Evolutionary conservation across 345 rosid species (phyloP).

Genomic region (Citrus maxima): DNA sequence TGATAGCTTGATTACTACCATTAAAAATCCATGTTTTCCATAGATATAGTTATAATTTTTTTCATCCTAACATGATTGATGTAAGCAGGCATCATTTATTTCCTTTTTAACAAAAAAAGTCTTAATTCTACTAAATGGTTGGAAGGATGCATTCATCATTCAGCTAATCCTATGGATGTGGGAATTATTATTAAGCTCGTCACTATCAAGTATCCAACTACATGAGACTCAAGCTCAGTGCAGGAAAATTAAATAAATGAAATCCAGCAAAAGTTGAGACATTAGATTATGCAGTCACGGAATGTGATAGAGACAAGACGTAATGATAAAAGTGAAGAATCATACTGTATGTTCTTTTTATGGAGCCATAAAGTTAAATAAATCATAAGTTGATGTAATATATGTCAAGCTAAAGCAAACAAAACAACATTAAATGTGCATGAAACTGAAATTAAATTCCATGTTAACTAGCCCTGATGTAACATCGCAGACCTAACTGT

Average conservation of each 20-base stretch:
- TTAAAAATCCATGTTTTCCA: neutral
- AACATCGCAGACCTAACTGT: neutral
- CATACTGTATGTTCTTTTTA: no score
- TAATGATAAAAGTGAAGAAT: neutral
- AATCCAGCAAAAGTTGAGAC: neutral
- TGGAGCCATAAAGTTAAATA: neutral
- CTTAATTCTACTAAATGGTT: neutral
- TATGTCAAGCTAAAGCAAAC: neutral
- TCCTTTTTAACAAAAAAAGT: no score
- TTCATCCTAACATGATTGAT: neutral
- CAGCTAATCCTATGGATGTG: neutral
- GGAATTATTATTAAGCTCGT: neutral
- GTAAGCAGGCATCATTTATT: neutral
- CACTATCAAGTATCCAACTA: neutral
- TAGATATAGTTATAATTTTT: neutral
- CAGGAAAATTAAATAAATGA: neutral
- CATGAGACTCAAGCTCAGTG: neutral
- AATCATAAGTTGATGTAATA: neutral
- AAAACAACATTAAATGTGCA: neutral
- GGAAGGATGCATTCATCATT: neutral
- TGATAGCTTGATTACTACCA: neutral
- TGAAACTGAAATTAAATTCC: neutral
- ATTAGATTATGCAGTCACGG: neutral
- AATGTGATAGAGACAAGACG: neutral
- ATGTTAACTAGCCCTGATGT: neutral